These are phyloP conservation scores for Pisolithus microcarpus DNA, from an alignment of 768 basidiomycete species.

Conservation along the genomic window DNA sequence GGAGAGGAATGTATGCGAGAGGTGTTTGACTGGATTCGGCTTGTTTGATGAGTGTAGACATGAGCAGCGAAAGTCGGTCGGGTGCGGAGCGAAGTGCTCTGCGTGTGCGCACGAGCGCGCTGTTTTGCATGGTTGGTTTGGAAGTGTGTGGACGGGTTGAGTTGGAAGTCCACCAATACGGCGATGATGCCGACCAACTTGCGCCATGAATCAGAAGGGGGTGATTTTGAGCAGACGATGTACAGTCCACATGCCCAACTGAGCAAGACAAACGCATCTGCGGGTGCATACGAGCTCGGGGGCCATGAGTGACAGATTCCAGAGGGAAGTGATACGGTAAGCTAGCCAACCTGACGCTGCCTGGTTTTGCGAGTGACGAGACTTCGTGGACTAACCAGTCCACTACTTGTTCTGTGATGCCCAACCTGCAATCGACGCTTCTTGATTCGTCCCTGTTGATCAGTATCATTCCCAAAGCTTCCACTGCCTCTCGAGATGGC, in stretches of 20 bases:
- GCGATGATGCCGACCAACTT: constrained; percentile 53
- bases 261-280: constrained; percentile 61
- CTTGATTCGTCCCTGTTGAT: constrained; percentile 55
- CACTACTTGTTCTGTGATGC: constrained; percentile 62
- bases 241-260: constrained; percentile 67
- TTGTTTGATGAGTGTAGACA: constrained; percentile 45
- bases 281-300: constrained; percentile 46
- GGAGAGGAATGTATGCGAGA: constrained; percentile 39
- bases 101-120: constrained; percentile 53
- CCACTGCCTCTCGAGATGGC: constrained; percentile 63
- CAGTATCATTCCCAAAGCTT: constrained; percentile 56
- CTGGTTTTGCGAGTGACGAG: constrained; percentile 45
- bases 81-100: constrained; percentile 64
- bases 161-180: constrained; percentile 48
- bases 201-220: constrained; percentile 44
- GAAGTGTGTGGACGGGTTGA: constrained; percentile 44
- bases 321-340: neutral
- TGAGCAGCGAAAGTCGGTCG: constrained; percentile 40
- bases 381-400: constrained; percentile 73
- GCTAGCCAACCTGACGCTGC: constrained; percentile 47
- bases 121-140: constrained; percentile 54
- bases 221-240: constrained; percentile 38
- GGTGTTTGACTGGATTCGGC: constrained; percentile 44
- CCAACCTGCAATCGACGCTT: constrained; percentile 40
- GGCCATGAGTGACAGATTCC: neutral